phyloP scores from a whole-genome alignment of 352 stramenopile genomes.

The Globisporangium parvum region DNA sequence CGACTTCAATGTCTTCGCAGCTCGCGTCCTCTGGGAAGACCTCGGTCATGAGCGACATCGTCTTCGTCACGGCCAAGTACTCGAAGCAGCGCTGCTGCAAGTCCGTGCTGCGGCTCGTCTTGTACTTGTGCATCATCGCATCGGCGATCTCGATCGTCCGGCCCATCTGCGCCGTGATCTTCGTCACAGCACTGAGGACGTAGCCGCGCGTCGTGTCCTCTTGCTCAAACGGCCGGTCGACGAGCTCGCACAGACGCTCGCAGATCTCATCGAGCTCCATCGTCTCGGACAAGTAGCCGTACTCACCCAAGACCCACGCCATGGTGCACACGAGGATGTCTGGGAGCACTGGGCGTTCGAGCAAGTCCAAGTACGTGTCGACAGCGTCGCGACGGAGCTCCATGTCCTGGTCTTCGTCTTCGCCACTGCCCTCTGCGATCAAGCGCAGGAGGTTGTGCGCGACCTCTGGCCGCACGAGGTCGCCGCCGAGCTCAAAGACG shows the following conservation, averaged over 20 bases:
- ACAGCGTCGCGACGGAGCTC: slow-evolving; percentile 95
- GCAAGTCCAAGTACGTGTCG: slow-evolving; percentile 95
- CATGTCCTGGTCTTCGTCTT: slow-evolving; percentile 96
- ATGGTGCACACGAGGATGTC: slow-evolving; percentile 97
- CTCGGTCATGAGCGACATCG: slow-evolving; percentile 86
- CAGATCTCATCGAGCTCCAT: slow-evolving; percentile 94
- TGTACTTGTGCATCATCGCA: slow-evolving; percentile 97
- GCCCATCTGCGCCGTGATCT: slow-evolving; percentile 95
- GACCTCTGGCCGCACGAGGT: slow-evolving; percentile 96
- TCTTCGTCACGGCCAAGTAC: slow-evolving; percentile 94
- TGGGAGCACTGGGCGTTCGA: slow-evolving; percentile 93
- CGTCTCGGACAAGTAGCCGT: slow-evolving; percentile 94
- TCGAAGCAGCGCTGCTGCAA: slow-evolving; percentile 98
- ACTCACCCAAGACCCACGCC: slow-evolving; percentile 99
- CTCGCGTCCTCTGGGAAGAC: slow-evolving; percentile 97
- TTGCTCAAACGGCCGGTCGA: slow-evolving; percentile 81
- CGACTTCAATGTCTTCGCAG: slow-evolving; percentile 93
- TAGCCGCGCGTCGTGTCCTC: slow-evolving; percentile 93
- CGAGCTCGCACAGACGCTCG: slow-evolving; percentile 92
- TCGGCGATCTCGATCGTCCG: slow-evolving; percentile 86
- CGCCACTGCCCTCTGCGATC: slow-evolving; percentile 96
- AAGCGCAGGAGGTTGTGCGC: slow-evolving; percentile 97
- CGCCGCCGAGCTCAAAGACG: slow-evolving; percentile 93
- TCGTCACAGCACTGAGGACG: slow-evolving; percentile 95
- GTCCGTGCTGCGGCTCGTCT: slow-evolving; percentile 92